These are phyloP conservation scores for Chlamydomonas eustigma DNA, from an alignment of 139 green algal genomes.

Conservation along the genomic window DNA sequence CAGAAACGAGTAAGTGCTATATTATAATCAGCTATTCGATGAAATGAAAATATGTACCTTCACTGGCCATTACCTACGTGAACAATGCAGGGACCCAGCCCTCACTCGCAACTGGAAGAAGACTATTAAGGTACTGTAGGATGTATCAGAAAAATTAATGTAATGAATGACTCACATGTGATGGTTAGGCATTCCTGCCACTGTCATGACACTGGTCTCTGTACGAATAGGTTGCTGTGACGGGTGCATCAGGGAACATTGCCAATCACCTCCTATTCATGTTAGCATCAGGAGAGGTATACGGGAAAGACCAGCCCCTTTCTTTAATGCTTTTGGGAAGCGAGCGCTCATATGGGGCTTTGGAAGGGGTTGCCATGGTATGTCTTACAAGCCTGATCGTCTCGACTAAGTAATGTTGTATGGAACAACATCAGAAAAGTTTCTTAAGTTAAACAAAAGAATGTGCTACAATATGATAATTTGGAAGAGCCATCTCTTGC, in stretches of 20 bases:
- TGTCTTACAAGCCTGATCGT: not conserved
- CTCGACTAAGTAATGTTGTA: not conserved
- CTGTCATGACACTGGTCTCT: slow-evolving; percentile 18
- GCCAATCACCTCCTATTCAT: slow-evolving; percentile 67
- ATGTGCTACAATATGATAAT: not conserved
- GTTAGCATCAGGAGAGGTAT: slow-evolving; percentile 72
- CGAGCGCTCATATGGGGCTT: slow-evolving; percentile 64
- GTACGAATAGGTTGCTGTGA: slow-evolving; percentile 56
- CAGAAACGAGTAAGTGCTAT: slow-evolving; percentile 9
- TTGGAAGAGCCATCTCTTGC: not conserved
- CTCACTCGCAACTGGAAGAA: slow-evolving; percentile 69
- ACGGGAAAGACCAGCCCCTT: slow-evolving; percentile 84
- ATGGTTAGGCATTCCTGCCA: not conserved
- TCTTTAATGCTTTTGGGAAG: slow-evolving; percentile 78
- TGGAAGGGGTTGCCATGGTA: slow-evolving; percentile 89
- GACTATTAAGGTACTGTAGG: slow-evolving; percentile 51
- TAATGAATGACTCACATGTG: too few relatives aligned
- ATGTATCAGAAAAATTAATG: not conserved
- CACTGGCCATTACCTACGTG: not conserved
- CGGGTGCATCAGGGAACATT: slow-evolving; percentile 83
- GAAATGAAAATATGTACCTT: not conserved
- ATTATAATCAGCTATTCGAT: not conserved
- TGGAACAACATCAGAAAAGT: too few relatives aligned
- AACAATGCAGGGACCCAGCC: slow-evolving; percentile 45
- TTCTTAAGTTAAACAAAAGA: not conserved